Base-by-base conservation (phyloP, 441 rosid species). In the Euphorbia schlechtendalii region DNA sequence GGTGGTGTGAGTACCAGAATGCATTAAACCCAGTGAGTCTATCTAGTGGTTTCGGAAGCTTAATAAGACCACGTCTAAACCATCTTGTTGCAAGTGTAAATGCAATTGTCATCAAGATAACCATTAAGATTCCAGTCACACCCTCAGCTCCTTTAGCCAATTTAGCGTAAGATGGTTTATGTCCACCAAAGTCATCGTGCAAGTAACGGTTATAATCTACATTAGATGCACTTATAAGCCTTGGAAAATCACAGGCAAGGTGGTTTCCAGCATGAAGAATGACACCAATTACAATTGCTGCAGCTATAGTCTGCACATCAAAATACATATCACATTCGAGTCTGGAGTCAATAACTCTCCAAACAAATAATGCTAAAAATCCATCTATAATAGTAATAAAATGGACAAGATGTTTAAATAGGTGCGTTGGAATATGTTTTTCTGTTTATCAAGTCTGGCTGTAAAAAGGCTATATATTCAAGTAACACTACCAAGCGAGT, bases 1-100 rank as follows among this genome's bases (percentile, higher is more conserved):
- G 84, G 69, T 94, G 99, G 76, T 94, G 98, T 56, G 98, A 86
- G 57, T 94, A 94, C 99, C 99, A 94, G 78, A 94, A 94, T 9
- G 99, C 96, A 61, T 94, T 94, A 73, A 87, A 94, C 43, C 99
- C 99, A 61, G 96, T 87, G 32, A 91, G 77, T 73, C 89, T 83
- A 73, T 94, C 83, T 62, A 94, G 84, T 8, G 99, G 99, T 68
- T 87, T 76, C 6, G 96, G 98, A 38, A 94, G 79, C 67, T 80
- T 84, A 66, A 91, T 78, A 38, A 74, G 71, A 71, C 83, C 91
- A 45, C 79, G 80, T 78, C 99, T 77, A 71, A 94, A 91, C 71
- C 80, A 78, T 38, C 81, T 72, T 14, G 93, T 84, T 51, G 99
- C 99, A 27, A 91, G 82, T 11, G 82, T 81, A 76, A 87, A 91